A percentile compares a stretch with the other conserved stretches of the same genome.
phyloP scores from a whole-genome alignment of 257 asterid species.

The Ligustrum vulgare region DNA sequence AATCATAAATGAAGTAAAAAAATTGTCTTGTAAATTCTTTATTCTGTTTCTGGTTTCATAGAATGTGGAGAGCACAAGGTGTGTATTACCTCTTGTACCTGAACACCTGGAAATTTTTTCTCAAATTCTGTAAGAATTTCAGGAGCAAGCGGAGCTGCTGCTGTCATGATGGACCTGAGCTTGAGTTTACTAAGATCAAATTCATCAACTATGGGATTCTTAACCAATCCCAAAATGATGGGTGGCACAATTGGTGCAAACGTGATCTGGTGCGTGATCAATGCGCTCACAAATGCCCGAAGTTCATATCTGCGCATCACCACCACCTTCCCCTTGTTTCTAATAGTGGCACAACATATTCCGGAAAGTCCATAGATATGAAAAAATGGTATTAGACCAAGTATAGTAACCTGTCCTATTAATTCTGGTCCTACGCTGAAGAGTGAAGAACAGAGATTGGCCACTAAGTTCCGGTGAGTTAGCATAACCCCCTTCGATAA shows the following conservation, averaged over 20 bases:
- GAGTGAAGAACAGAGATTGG: slow-evolving; percentile 83
- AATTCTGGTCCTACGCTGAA: slow-evolving; percentile 82
- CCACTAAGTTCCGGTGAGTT: slow-evolving; percentile 77
- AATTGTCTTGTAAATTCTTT: not conserved
- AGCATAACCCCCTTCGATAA: slow-evolving; percentile 94
- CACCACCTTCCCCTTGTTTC: slow-evolving; percentile 87
- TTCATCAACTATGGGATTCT: slow-evolving; percentile 81
- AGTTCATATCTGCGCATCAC: slow-evolving; percentile 86
- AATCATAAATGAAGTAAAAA: slow-evolving; percentile 7
- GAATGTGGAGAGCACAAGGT: not conserved
- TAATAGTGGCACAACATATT: slow-evolving; percentile 87
- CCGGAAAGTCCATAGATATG: slow-evolving; percentile 94
- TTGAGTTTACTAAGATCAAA: slow-evolving; percentile 69
- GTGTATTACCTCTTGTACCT: slow-evolving; percentile 74
- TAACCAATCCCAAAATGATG: slow-evolving; percentile 76
- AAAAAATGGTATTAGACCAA: slow-evolving; percentile 84
- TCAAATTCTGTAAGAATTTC: slow-evolving; percentile 73
- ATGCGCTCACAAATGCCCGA: slow-evolving; percentile 54
- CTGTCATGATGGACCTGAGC: slow-evolving; percentile 83
- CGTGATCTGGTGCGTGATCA: slow-evolving; percentile 67
- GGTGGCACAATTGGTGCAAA: slow-evolving; percentile 97
- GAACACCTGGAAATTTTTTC: slow-evolving; percentile 72
- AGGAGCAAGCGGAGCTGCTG: slow-evolving; percentile 96
- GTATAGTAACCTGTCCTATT: slow-evolving; percentile 68
- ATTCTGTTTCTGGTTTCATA: not conserved